Conservation (phyloP, 2,329 filamentous ascomycete species). For the Aaosphaeria arxii region DNA sequence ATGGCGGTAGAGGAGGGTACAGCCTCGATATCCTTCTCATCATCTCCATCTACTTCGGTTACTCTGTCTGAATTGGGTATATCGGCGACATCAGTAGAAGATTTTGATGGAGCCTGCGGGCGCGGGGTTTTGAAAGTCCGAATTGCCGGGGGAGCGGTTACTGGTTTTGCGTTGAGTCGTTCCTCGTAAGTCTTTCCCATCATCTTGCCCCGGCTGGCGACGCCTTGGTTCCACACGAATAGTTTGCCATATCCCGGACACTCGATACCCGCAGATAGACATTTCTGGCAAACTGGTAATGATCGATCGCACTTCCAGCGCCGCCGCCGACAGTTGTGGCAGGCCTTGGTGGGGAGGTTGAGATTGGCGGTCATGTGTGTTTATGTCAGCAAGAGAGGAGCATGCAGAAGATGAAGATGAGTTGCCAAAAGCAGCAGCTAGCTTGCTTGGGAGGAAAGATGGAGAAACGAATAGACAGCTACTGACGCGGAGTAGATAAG, state of each 20-base stretch:
- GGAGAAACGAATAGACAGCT: no score
- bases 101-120: not conserved
- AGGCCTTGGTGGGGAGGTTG: slow-evolving; percentile 41
- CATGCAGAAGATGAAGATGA: slow-evolving; percentile 27
- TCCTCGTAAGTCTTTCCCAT: slow-evolving; percentile 53
- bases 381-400: slow-evolving; percentile 6
- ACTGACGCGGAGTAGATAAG: no score
- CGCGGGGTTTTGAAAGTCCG: not conserved
- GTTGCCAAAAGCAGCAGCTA: slow-evolving; percentile 16
- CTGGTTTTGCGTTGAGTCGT: slow-evolving; percentile 22
- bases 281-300: slow-evolving; percentile 59
- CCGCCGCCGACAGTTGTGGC: slow-evolving; percentile 61
- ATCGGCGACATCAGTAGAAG: not conserved
- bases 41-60: not conserved
- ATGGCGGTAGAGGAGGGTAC: not conserved
- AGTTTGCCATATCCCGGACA: slow-evolving; percentile 63
- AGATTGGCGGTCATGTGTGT: slow-evolving; percentile 24
- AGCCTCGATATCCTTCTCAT: not conserved
- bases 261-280: slow-evolving; percentile 52
- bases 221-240: slow-evolving; percentile 58
- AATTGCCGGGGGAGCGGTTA: slow-evolving; percentile 8
- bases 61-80: not conserved
- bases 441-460: no score
- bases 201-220: slow-evolving; percentile 52
- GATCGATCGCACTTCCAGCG: slow-evolving; percentile 63